Evolutionary conservation across 2,329 filamentous ascomycete species (phyloP).

Genomic region (Fusarium abutilonis): DNA sequence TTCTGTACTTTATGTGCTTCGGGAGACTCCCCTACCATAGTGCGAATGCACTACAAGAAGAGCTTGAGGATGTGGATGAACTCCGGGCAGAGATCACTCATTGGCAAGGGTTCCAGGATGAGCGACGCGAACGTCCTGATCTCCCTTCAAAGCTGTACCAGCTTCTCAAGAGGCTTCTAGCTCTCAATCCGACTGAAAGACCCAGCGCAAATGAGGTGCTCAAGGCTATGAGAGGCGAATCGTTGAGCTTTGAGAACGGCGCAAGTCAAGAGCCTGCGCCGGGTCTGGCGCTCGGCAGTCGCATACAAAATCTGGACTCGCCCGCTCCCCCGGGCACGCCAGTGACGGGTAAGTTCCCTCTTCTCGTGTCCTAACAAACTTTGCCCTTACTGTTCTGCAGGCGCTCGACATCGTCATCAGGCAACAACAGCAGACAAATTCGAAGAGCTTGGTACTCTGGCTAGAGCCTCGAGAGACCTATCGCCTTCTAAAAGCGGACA

Average conservation of each 20-base stretch:
- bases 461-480: conserved; percentile 28
- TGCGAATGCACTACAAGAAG: conserved; percentile 87
- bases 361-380: conserved; percentile 34
- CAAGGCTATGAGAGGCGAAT: conserved; percentile 77
- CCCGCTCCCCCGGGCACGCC: conserved; percentile 62
- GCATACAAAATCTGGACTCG: conserved; percentile 67
- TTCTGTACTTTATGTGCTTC: conserved; percentile 98
- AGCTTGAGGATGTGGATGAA: conserved; percentile 88
- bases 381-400: conserved; percentile 47
- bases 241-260: conserved; percentile 55
- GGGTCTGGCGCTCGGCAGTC: conserved; percentile 54
- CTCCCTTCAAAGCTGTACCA: conserved; percentile 87
- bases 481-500: conserved; percentile 31
- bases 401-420: conserved; percentile 44
- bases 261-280: conserved; percentile 52
- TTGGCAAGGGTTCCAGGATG: conserved; percentile 88
- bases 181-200: conserved; percentile 77
- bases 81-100: conserved; percentile 84
- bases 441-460: conserved; percentile 35
- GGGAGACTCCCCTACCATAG: conserved; percentile 84
- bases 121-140: conserved; percentile 78
- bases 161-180: conserved; percentile 82
- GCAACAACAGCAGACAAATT: conserved; percentile 42
- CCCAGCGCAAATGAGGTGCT: conserved; percentile 90
- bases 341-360: conserved; percentile 52